These are phyloP conservation scores for Aphanocladium album DNA, from an alignment of 2,329 filamentous ascomycete genomes.

Conservation along the genomic window DNA sequence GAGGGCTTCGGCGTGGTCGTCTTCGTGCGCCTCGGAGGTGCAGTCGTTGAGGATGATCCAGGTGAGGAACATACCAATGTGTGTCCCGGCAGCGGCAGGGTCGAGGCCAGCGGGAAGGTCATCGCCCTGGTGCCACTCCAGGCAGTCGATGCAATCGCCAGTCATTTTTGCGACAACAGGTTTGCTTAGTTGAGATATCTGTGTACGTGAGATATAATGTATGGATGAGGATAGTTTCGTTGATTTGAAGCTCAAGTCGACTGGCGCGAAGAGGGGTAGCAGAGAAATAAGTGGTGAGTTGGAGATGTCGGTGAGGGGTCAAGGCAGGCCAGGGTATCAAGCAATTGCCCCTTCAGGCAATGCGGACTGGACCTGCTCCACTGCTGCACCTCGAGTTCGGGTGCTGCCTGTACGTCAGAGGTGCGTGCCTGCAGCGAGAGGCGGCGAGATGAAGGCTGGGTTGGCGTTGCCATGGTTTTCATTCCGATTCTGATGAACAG, in stretches of 20 bases:
- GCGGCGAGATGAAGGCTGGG: too few relatives aligned
- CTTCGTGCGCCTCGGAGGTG: not conserved
- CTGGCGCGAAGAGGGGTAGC: not conserved
- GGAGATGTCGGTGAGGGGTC: not conserved
- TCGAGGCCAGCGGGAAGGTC: not conserved
- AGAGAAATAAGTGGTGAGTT: not conserved
- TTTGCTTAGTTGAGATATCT: too few relatives aligned
- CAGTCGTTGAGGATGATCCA: not conserved
- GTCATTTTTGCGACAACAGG: not conserved
- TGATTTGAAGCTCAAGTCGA: not conserved
- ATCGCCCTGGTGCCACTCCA: not conserved
- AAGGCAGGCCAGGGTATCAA: not conserved
- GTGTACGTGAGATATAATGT: not conserved
- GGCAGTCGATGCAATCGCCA: not conserved
- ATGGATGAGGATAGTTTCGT: not conserved
- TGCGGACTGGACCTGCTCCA: not conserved
- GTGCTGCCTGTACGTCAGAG: not conserved
- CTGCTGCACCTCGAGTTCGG: not conserved
- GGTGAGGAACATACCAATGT: slow-evolving; percentile 2
- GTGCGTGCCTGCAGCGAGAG: not conserved
- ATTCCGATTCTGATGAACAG: too few relatives aligned
- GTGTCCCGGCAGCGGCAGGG: not conserved
- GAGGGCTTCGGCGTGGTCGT: not conserved
- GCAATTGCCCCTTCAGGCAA: not conserved
- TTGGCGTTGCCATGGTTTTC: too few relatives aligned